A percentile compares a stretch with the other conserved stretches of the same genome.
phyloP scores from a whole-genome alignment of 2,329 filamentous ascomycete species.

The Alternaria brassicae region DNA sequence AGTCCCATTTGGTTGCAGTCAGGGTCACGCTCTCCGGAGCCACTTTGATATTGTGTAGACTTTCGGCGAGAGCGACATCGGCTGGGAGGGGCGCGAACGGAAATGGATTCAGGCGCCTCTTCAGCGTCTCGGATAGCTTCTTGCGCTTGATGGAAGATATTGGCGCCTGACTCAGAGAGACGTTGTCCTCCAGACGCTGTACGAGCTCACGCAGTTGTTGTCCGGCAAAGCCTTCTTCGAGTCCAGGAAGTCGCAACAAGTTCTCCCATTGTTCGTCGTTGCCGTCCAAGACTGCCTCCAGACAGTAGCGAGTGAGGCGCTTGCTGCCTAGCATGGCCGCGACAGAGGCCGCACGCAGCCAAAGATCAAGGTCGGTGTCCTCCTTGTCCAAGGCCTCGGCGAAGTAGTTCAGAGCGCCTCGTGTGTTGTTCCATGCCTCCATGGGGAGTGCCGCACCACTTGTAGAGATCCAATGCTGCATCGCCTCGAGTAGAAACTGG shows the following conservation, averaged over 20 bases:
- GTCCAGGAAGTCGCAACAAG: constrained; percentile 63
- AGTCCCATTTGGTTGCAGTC: constrained; percentile 51
- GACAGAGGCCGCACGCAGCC: constrained; percentile 67
- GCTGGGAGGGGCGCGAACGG: constrained; percentile 49
- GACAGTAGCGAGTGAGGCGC: constrained; percentile 66
- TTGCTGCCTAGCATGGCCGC: constrained; percentile 64
- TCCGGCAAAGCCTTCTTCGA: constrained; percentile 48
- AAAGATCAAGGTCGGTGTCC: constrained; percentile 69
- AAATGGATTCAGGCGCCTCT: constrained; percentile 62
- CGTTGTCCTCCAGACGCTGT: constrained; percentile 59
- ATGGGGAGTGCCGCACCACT: constrained; percentile 47
- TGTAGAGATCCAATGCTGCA: constrained; percentile 60
- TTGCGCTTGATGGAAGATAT: constrained; percentile 58
- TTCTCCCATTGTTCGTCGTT: constrained; percentile 65
- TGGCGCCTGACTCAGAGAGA: constrained; percentile 62
- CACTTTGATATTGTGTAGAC: constrained; percentile 20
- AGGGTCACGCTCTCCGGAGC: constrained; percentile 49
- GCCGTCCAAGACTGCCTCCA: constrained; percentile 69
- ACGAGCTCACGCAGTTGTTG: constrained; percentile 54
- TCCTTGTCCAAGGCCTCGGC: constrained; percentile 70
- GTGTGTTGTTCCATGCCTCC: constrained; percentile 31
- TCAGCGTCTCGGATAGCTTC: constrained; percentile 60
- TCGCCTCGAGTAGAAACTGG: constrained; percentile 83
- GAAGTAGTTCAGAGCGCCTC: constrained; percentile 59
- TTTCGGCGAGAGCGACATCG: constrained; percentile 37